These are phyloP conservation scores for Apocynum venetum DNA, from an alignment of 257 asterid species.

Conservation along the genomic window DNA sequence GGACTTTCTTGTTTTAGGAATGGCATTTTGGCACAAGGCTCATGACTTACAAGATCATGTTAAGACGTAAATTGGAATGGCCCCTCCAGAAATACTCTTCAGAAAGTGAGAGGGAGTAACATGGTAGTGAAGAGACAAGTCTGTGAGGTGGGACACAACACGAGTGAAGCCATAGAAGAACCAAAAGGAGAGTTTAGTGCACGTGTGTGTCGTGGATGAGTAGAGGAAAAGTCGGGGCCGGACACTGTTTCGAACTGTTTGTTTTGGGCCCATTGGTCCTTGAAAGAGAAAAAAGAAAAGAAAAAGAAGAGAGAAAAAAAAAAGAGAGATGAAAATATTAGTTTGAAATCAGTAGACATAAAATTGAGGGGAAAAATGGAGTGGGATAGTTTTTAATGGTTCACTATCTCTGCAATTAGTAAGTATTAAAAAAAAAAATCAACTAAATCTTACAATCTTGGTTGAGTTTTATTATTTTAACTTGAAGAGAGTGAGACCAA, in stretches of 20 bases:
- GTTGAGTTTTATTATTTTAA: too few species aligned
- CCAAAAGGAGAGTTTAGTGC: constrained; percentile 17
- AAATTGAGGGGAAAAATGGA: too few species aligned
- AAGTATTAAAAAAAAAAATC: too few species aligned
- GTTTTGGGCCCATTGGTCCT: constrained; percentile 9
- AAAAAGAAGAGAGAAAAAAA: neutral
- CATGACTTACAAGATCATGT: neutral
- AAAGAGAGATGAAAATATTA: too few species aligned
- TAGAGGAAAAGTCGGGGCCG: constrained; percentile 21
- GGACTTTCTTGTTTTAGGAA: neutral
- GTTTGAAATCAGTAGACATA: neutral
- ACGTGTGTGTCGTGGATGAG: constrained; percentile 32
- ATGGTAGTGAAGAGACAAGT: constrained; percentile 12
- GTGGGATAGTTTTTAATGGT: too few species aligned
- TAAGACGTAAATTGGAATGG: neutral
- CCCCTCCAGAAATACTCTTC: neutral
- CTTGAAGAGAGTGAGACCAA: too few species aligned
- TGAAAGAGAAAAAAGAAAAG: neutral
- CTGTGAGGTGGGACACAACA: constrained; percentile 7
- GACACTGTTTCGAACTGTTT: constrained; percentile 16
- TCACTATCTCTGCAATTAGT: too few species aligned
- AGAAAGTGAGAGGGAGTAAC: neutral
- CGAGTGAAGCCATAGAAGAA: neutral
- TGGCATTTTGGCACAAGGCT: neutral
- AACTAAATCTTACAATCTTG: too few species aligned